phyloP scores from a whole-genome alignment of 805 yeast genomes.

The Nakazawaea molendinolei region DNA sequence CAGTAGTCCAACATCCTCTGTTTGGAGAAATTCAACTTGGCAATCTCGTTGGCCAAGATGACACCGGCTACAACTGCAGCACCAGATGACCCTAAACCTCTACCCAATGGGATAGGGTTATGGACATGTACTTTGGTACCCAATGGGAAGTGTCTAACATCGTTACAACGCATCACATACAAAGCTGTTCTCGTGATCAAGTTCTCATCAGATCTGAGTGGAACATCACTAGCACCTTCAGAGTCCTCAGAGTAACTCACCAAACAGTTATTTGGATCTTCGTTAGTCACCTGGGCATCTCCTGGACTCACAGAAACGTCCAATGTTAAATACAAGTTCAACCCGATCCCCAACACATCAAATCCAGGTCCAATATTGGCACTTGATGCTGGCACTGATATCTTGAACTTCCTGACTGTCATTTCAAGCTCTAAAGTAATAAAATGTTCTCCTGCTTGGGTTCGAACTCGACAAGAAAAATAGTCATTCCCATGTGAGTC shows the following conservation, averaged over 20 bases:
- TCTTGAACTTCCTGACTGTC: conserved; percentile 39
- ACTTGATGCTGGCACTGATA: conserved; percentile 90
- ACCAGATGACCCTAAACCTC: conserved; percentile 96
- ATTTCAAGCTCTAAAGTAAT: background rate
- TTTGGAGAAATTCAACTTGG: conserved; percentile 63
- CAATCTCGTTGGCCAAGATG: conserved; percentile 80
- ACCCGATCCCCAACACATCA: conserved; percentile 91
- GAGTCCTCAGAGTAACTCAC: conserved; percentile 61
- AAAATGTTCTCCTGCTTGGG: background rate
- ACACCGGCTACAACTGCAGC: conserved; percentile 99
- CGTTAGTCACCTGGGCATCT: conserved; percentile 36
- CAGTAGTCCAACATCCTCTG: conserved; percentile 89
- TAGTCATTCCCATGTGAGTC: background rate
- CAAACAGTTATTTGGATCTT: conserved; percentile 63
- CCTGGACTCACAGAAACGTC: conserved; percentile 54
- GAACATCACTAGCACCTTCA: conserved; percentile 78
- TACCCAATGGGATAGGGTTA: conserved; percentile 93
- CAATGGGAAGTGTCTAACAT: conserved; percentile 65
- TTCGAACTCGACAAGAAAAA: background rate
- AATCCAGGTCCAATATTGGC: conserved; percentile 99
- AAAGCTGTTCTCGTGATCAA: conserved; percentile 90
- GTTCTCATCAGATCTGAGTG: conserved; percentile 70
- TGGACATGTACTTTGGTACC: conserved; percentile 77
- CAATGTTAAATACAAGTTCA: conserved; percentile 66
- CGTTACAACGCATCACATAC: conserved; percentile 83